Base-by-base conservation (phyloP, 331 rosid species). In the Quercus phellos region DNA sequence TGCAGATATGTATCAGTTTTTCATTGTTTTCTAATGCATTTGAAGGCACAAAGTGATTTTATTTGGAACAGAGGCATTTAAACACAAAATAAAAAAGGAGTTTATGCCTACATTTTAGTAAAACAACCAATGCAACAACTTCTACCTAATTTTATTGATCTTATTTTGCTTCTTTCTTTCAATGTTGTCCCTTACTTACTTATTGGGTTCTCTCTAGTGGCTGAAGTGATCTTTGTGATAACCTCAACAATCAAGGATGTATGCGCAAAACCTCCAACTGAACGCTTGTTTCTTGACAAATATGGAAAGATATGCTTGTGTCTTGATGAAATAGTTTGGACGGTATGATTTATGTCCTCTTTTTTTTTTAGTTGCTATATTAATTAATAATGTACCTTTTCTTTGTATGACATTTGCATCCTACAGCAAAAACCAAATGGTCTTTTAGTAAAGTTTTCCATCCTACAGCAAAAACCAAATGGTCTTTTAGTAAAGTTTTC, bases 261-360 rank as follows among this genome's bases (percentile, higher is more conserved):
- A 29, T 90, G 97, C 58, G 96, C 94, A 69, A 94, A 90, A 84
- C 90, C 91, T 74, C 98, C 99, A 35, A 86, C 89, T 54, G 99
- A 94, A 82, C 97, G 99, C 54, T 85, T 87, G 80, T 94, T 94
- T 87, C 95, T 94, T 50, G 99, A 94, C 77, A 94, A 92, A 85
- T 94, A 94, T 71, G 99, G 99, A 80, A 89, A 87, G 86, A 92
- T 94, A 66, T 94, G 99, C 84, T 74, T 88, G 84, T 88, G 95
- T 77, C 80, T 94, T 79, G 99, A 94, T 85, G 99, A 94, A 87
- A 86, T 94, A 75, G 97, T 94, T 51, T 94, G 99, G 97, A 87
- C 90, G 97, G 97, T 94, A 66, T 3, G 51, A 32, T 7, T 66
- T 35, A 34, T 32, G 11, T 3, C 51, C 51, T 43, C 16, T 32